Base-by-base conservation (phyloP, 2,329 filamentous ascomycete species). In the Epichloe baconii region DNA sequence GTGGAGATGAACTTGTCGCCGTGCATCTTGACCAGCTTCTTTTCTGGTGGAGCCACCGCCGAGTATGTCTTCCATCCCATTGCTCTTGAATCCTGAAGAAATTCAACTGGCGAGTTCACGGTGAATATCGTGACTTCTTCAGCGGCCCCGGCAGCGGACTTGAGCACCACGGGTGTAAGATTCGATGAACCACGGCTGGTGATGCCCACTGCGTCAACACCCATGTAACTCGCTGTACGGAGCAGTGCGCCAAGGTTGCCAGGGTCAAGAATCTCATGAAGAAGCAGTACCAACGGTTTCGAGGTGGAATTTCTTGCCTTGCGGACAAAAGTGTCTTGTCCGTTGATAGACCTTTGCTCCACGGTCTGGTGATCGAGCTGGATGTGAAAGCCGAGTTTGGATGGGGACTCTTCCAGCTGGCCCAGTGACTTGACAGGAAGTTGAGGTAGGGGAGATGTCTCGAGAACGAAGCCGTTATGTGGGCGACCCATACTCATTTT, bases 161-260 rank as follows among this genome's bases (percentile, higher is more conserved):
- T 97, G 54, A 95, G 76, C 0, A 87, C 83, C 8, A 90, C 79
- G 0, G 88, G 77, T 7, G 83, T 86, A 54, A 96, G 72, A 0
- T 82, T 77, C 0, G 90, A 86, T 15, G 85, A 87, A 59, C 81
- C 84, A 53, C 80, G 79, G 34, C 77, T 82, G 3, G 88, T 86
- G 50, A 95, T 81, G 2, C 82, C 81, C 19, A 98, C 79, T 4
- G 87, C 90, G 51, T 90, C 86, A 5, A 88, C 84, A 21, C 91
- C 91, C n/a, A 97, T 78, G 66, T 93, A 97, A 61, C 88, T 85
- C 2, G 89, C 88, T 5, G 88, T 88, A 37, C 93, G 85, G 43
- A 97, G 75, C 53, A 97, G 91, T 21, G 83, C 88, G 42, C 93
- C 93, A 1, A 97, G 72, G 62, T 98, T 98, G 26, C 88, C 89